These are phyloP conservation scores for Achaetomium macrosporum DNA, from an alignment of 2,329 filamentous ascomycete species.

Conservation along the genomic window DNA sequence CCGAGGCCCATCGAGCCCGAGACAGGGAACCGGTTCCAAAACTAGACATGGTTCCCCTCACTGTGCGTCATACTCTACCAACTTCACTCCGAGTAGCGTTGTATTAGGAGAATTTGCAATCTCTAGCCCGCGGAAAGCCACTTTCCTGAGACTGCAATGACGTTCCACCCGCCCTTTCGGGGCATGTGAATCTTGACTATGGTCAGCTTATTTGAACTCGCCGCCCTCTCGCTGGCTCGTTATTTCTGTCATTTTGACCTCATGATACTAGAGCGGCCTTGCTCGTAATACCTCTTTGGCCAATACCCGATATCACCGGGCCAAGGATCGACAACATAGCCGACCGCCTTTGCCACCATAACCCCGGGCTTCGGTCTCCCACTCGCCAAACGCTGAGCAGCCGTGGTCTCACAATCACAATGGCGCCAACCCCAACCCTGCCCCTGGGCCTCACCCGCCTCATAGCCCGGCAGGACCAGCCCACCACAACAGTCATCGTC, in stretches of 20 bases:
- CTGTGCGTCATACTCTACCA: no score
- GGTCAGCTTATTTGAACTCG: not conserved
- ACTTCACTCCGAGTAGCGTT: not conserved
- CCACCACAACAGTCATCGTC: slow-evolving; percentile 18
- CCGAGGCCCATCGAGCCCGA: no score
- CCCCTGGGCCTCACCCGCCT: slow-evolving; percentile 1
- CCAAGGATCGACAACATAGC: not conserved
- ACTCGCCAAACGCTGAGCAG: not conserved
- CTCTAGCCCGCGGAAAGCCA: not conserved
- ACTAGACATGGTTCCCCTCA: no score
- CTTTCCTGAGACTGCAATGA: not conserved
- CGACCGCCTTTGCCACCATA: not conserved
- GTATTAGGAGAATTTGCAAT: not conserved
- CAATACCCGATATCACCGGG: not conserved
- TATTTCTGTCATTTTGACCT: not conserved
- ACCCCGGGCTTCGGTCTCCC: not conserved
- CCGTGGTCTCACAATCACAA: not conserved
- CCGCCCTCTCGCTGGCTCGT: not conserved
- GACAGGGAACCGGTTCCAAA: no score
- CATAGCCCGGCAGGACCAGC: slow-evolving; percentile 11
- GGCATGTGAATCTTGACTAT: not conserved
- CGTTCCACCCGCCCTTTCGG: not conserved
- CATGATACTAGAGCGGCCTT: not conserved
- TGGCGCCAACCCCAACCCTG: slow-evolving; percentile 16
- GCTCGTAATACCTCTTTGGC: not conserved